Percentiles rank a stretch among this genome's conserved stretches.
phyloP scores from a whole-genome alignment of 2,329 filamentous ascomycete species.

The Aspergillus thermomutatus region DNA sequence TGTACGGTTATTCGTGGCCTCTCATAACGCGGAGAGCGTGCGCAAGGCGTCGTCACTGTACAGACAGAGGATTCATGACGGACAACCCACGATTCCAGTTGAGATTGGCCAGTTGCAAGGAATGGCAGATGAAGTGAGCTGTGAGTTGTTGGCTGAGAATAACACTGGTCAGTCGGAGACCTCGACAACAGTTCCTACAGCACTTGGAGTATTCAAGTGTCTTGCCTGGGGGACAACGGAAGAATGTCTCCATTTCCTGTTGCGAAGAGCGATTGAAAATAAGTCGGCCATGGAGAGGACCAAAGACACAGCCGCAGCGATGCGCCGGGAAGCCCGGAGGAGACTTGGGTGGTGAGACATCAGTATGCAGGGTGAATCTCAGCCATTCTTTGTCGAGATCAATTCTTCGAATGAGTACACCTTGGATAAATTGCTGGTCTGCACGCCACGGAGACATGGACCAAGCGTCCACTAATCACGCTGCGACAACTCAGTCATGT shows the following conservation, averaged over 20 bases:
- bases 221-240: conserved; percentile 53
- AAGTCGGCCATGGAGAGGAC: conserved; percentile 66
- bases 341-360: conserved; percentile 29
- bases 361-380: not conserved
- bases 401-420: not conserved
- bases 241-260: conserved; percentile 52
- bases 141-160: conserved; percentile 40
- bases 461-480: not conserved
- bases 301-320: conserved; percentile 58
- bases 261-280: conserved; percentile 67
- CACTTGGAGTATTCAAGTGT: conserved; percentile 50
- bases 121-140: conserved; percentile 84
- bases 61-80: conserved; percentile 36
- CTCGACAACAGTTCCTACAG: conserved; percentile 15
- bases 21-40: conserved; percentile 52
- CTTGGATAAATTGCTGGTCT: not conserved
- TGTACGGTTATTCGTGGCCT: conserved; percentile 50
- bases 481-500: not conserved
- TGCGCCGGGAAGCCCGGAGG: conserved; percentile 60
- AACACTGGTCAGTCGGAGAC: conserved; percentile 5
- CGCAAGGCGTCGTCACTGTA: conserved; percentile 40
- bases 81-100: conserved; percentile 38
- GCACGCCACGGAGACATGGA: not conserved
- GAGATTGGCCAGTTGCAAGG: conserved; percentile 75
- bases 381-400: not conserved